These are phyloP conservation scores for Rubia balearica DNA, from an alignment of 305 asterid genomes.

Conservation along the genomic window DNA sequence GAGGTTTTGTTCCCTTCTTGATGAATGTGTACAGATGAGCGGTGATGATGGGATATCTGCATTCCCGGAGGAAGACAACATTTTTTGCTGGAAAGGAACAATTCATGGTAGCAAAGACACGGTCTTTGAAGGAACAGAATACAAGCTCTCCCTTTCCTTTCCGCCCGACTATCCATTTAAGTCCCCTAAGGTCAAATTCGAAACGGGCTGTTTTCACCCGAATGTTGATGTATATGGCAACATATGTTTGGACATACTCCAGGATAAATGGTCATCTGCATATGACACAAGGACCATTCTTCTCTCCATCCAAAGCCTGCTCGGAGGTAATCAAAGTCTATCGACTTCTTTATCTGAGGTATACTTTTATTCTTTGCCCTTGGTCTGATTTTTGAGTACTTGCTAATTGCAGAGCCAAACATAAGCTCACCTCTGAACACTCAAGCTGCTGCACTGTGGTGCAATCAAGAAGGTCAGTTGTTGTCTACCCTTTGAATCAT, in stretches of 20 bases:
- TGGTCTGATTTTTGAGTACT: not conserved
- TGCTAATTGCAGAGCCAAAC: constrained; percentile 59
- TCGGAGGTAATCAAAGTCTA: constrained; percentile 55
- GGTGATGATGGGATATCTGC: constrained; percentile 87
- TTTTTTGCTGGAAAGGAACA: constrained; percentile 91
- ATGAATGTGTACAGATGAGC: constrained; percentile 46
- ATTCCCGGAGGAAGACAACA: constrained; percentile 91
- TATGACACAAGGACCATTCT: constrained; percentile 90
- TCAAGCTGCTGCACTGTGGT: constrained; percentile 86
- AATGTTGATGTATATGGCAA: constrained; percentile 72
- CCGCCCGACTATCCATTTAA: constrained; percentile 80
- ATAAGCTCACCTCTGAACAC: constrained; percentile 82
- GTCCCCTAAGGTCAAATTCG: constrained; percentile 83
- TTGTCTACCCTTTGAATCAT: not conserved
- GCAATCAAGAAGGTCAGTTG: constrained; percentile 73
- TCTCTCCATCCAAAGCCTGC: constrained; percentile 83
- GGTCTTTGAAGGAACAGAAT: constrained; percentile 84
- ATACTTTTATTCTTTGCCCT: not conserved
- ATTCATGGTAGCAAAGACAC: constrained; percentile 83
- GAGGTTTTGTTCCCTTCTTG: not conserved
- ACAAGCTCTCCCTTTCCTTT: constrained; percentile 65
- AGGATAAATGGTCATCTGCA: constrained; percentile 97
- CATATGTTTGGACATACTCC: constrained; percentile 86
- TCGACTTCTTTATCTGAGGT: not conserved
- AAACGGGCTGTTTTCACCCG: constrained; percentile 90